Evolutionary conservation across 2,329 filamentous ascomycete species (phyloP).

Genomic region (Nigrospora oryzae): DNA sequence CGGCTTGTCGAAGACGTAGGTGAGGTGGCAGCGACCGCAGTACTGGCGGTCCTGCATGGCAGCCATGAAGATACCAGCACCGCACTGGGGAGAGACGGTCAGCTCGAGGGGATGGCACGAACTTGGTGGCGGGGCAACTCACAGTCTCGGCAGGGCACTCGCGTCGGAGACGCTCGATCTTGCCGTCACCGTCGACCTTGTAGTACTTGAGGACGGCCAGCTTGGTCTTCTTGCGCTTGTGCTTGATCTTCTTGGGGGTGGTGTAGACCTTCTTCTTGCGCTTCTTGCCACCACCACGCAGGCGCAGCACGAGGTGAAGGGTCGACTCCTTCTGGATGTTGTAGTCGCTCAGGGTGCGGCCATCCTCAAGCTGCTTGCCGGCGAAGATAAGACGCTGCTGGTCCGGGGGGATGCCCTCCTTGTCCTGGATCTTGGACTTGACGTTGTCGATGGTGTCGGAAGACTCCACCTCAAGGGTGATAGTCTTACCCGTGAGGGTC

Average conservation of each 20-base stretch:
- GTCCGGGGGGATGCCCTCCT: slow-evolving; percentile 98
- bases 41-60: slow-evolving; percentile 99
- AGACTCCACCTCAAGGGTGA: slow-evolving; percentile 99
- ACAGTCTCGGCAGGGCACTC: slow-evolving; percentile 92
- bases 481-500: slow-evolving; percentile 98
- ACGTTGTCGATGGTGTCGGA: slow-evolving; percentile 99
- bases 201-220: slow-evolving; percentile 99
- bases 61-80: slow-evolving; percentile 99
- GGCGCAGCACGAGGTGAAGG: slow-evolving; percentile 93
- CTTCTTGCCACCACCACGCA: slow-evolving; percentile 99
- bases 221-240: slow-evolving; percentile 99
- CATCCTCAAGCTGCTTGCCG: slow-evolving; percentile 99
- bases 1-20: slow-evolving; percentile 64
- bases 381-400: slow-evolving; percentile 99
- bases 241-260: slow-evolving; percentile 99
- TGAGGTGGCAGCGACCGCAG: slow-evolving; percentile 69
- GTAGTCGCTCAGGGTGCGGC: slow-evolving; percentile 98
- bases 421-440: slow-evolving; percentile 98
- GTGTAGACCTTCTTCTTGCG: slow-evolving; percentile 99
- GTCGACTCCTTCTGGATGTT: slow-evolving; percentile 99
- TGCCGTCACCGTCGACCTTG: slow-evolving; percentile 99
- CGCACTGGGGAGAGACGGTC: slow-evolving; percentile 54
- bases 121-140: slow-evolving; percentile 29
- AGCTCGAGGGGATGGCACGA: too few relatives aligned
- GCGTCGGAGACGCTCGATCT: slow-evolving; percentile 97